Conservation (phyloP, 2,329 filamentous ascomycete species). For the Colletotrichum cuscutae region DNA sequence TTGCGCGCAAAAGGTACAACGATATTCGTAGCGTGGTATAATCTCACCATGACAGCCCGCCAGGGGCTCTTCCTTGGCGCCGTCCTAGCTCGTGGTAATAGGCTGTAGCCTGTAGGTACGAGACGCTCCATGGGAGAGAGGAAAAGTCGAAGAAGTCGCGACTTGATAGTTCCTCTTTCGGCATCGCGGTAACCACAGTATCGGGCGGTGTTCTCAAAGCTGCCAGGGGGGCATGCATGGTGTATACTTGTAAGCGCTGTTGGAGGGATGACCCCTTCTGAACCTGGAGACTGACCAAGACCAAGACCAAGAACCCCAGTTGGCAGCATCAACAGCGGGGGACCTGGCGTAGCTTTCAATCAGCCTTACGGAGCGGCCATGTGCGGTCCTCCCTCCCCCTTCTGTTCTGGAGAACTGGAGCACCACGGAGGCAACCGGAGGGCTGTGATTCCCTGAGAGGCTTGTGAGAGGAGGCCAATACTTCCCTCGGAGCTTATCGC, state of each 20-base stretch:
- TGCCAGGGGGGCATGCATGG: background rate
- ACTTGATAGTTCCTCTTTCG: background rate
- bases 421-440: background rate
- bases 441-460: background rate
- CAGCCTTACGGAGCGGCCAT: constrained; percentile 1
- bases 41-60: background rate
- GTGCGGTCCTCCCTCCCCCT: background rate
- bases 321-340: too few species aligned
- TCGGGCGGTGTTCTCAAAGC: background rate
- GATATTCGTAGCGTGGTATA: background rate
- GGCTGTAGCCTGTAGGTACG: too few species aligned
- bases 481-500: background rate
- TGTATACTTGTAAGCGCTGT: background rate
- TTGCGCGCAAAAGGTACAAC: background rate
- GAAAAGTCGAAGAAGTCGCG: background rate
- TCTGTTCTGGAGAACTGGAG: too few species aligned
- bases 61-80: background rate
- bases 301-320: background rate
- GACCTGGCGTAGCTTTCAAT: background rate
- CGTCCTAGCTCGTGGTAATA: background rate
- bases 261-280: background rate
- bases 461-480: background rate
- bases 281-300: background rate
- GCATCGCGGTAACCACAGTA: background rate
- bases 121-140: background rate